Evolutionary conservation across 148 eudicot species (phyloP).

Genomic region (Fagopyrum tataricum): DNA sequence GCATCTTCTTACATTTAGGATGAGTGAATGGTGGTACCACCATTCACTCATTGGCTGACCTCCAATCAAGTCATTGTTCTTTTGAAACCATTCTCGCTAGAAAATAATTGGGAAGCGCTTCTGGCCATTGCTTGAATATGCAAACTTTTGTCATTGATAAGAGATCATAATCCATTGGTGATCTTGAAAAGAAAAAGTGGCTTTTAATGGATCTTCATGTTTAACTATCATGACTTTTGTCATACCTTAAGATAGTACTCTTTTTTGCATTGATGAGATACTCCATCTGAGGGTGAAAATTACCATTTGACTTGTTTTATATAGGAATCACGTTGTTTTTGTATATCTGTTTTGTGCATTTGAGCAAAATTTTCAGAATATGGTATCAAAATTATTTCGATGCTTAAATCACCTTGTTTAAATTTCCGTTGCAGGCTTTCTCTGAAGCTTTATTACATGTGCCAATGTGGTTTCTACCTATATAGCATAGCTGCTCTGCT

Average conservation of each 20-base stretch:
- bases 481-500: slow-evolving; percentile 91
- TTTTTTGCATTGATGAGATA: background rate
- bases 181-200: background rate
- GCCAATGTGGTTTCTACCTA: slow-evolving; percentile 89
- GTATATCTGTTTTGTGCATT: background rate
- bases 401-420: slow-evolving; percentile 13
- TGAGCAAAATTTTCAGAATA: background rate
- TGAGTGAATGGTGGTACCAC: no score
- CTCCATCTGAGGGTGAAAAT: background rate
- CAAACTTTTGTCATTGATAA: background rate
- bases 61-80: no score
- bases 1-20: no score
- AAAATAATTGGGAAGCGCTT: background rate
- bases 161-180: background rate
- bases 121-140: background rate
- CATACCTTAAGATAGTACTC: background rate
- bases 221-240: background rate
- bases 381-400: no score
- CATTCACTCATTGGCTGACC: no score
- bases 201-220: background rate
- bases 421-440: slow-evolving; percentile 53
- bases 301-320: background rate
- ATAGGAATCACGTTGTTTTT: no score
- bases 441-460: slow-evolving; percentile 74
- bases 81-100: no score